Evolutionary conservation across 1,284 basidiomycete genomes (phyloP).

Genomic region (Sanghuangporus baumii): DNA sequence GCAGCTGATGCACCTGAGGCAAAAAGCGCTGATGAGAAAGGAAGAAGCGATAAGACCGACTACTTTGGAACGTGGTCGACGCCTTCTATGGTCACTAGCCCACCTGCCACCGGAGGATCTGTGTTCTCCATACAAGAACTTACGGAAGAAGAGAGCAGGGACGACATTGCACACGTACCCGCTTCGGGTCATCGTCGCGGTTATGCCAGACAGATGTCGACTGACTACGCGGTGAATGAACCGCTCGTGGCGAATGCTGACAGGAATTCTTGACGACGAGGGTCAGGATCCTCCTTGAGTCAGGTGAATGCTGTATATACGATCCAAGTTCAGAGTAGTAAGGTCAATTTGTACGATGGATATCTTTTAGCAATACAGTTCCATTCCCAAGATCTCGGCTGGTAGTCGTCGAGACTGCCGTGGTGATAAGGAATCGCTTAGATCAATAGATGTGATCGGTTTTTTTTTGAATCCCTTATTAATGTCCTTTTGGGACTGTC

Average conservation of each 20-base stretch:
- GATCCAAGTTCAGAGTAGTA: neutral
- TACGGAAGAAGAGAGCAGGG: neutral
- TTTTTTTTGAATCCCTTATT: too few species aligned
- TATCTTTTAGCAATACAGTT: too few species aligned
- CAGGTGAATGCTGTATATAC: neutral
- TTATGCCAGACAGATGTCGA: slow-evolving; percentile 1
- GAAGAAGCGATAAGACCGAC: neutral
- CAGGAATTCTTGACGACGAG: neutral
- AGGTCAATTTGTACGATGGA: neutral
- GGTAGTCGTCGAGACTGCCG: too few species aligned
- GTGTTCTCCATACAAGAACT: neutral
- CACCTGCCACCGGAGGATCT: neutral
- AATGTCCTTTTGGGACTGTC: too few species aligned
- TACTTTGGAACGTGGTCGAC: neutral
- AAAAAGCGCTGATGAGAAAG: neutral
- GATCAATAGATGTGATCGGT: too few species aligned
- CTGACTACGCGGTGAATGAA: neutral
- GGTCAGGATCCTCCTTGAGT: neutral
- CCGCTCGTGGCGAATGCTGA: neutral
- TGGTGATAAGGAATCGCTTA: too few species aligned
- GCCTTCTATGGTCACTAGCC: neutral
- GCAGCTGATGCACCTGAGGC: neutral
- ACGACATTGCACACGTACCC: neutral
- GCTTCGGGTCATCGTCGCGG: neutral
- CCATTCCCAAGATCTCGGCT: too few species aligned